Percentiles rank a stretch among this genome's conserved stretches.
Conservation (phyloP, 2,329 filamentous ascomycete genomes). For the Talaromyces sp. region DNA sequence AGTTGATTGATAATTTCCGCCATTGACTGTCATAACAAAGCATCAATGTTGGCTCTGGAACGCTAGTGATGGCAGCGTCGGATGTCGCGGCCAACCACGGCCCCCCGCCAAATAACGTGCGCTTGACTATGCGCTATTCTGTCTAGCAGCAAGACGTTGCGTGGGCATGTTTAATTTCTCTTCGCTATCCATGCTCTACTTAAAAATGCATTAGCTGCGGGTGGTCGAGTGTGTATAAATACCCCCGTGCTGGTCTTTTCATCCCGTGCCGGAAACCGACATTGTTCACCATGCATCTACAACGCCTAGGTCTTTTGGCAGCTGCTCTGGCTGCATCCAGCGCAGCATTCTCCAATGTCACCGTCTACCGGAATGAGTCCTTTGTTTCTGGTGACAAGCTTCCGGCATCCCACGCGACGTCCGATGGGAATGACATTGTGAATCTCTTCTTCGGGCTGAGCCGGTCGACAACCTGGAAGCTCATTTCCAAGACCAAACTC, state of each 20-base stretch:
- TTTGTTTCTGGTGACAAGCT: slow-evolving; percentile 18
- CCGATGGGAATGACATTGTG: slow-evolving; percentile 25
- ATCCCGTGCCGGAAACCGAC: neutral
- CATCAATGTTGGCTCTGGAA: neutral
- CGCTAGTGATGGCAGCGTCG: neutral
- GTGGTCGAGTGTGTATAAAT: neutral
- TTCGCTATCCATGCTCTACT: neutral
- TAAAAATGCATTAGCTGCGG: neutral
- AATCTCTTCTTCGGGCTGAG: slow-evolving; percentile 41
- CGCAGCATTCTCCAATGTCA: slow-evolving; percentile 13
- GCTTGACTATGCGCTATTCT: neutral
- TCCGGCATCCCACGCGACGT: slow-evolving; percentile 18
- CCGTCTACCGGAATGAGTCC: slow-evolving; percentile 17
- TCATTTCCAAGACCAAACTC: slow-evolving; percentile 38
- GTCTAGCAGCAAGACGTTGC: neutral
- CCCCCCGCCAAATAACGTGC: slow-evolving; percentile 3
- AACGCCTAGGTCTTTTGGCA: slow-evolving; percentile 4
- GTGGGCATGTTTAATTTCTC: neutral
- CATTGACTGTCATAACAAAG: neutral
- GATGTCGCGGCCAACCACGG: slow-evolving; percentile 2
- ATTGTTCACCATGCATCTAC: slow-evolving; percentile 13
- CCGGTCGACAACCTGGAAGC: slow-evolving; percentile 40
- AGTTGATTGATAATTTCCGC: slow-evolving; percentile 1
- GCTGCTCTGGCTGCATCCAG: slow-evolving; percentile 8
- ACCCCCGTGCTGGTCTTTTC: neutral